A percentile compares a stretch with the other conserved stretches of the same genome.
These are phyloP conservation scores for Epichloe brachyelytri DNA, from an alignment of 2,329 filamentous ascomycete genomes.

Conservation along the genomic window DNA sequence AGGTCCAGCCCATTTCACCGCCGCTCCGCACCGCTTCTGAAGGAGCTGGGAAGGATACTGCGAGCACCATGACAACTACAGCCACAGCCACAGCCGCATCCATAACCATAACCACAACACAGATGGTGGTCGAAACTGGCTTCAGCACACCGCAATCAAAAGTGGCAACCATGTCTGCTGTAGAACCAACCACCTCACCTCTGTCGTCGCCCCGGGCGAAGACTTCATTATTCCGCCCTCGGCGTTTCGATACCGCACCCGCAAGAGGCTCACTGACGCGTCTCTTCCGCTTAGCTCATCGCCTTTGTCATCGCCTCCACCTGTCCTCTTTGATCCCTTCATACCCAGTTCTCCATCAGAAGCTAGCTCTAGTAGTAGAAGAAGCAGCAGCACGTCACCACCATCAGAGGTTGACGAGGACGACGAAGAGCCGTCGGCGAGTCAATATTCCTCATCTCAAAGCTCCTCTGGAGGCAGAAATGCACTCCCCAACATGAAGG, in stretches of 20 bases:
- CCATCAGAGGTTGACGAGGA: conserved; percentile 30
- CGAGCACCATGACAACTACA: conserved; percentile 1
- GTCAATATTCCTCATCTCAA: conserved; percentile 26
- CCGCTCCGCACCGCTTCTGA: neutral
- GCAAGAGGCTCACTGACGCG: conserved; percentile 11
- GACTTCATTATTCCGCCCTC: conserved; percentile 16
- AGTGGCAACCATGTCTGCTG: conserved; percentile 7
- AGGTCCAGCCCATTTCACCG: neutral
- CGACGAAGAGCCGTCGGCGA: conserved; percentile 25
- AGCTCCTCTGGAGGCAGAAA: conserved; percentile 19
- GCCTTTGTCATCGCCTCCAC: conserved; percentile 44
- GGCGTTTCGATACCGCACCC: conserved; percentile 11
- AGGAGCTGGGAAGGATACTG: conserved; percentile 8
- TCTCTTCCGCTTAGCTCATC: conserved; percentile 30
- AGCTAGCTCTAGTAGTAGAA: conserved; percentile 20
- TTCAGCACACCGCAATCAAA: conserved; percentile 8
- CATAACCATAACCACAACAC: neutral
- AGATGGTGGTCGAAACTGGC: neutral
- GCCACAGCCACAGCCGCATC: neutral
- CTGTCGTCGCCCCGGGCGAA: conserved; percentile 25
- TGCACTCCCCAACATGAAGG: conserved; percentile 49
- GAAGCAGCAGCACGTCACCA: conserved; percentile 26
- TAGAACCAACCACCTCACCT: conserved; percentile 20
- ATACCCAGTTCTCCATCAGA: conserved; percentile 24
- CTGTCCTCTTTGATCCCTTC: conserved; percentile 38